Evolutionary conservation across 2,329 filamentous ascomycete genomes (phyloP), one percentile per base, ranked within the genome.

Genomic region (Arachnomyces sp.): DNA sequence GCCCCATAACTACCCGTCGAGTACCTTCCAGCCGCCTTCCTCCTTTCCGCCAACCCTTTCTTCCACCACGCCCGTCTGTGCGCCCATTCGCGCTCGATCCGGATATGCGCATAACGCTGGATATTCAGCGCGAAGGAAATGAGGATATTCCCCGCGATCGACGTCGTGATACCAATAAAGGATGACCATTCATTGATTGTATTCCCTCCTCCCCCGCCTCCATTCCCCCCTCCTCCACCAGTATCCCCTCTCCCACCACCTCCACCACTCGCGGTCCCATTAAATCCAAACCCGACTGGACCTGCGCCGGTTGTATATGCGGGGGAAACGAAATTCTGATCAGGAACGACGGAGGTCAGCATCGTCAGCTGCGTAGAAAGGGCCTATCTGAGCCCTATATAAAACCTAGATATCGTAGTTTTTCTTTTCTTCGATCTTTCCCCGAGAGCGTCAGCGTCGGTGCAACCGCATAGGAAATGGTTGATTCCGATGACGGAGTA

Each of bases 91-190:
- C 81, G 75, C 46, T 86, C 80, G 46, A 98, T 74, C 42, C 83
- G 78, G 42, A 92, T 86, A 59, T 98, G 92, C 28, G 92, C 90
- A 60, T 96, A 96, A 49, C 92, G 80, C 65, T 98, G 92, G 36
- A 93, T 90, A 59, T 98, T 98, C 45, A 98, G 77, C 9, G 92
- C 92, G 47, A 98, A 80, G 1, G 90, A 94, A 50, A 98, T 96
- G 39, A 98, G 75, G 28, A 95, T 71, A 56, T 98, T 98, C 41
- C 92, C 92, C 38, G 84, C 75, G 55, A 98, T 93, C 37, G 92
- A 89, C 2, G 89, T 94, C 39, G 90, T 66, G 55, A 98, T 95
- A 52, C 92, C 92, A 57, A 98, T 96, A 39, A 96, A 71, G 17
- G 88, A 93, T 34, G 88, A 94, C 89, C 90, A 96, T 60, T 62